These are phyloP conservation scores for Colletotrichum salicis DNA, from an alignment of 2,329 filamentous ascomycete genomes.

Conservation along the genomic window DNA sequence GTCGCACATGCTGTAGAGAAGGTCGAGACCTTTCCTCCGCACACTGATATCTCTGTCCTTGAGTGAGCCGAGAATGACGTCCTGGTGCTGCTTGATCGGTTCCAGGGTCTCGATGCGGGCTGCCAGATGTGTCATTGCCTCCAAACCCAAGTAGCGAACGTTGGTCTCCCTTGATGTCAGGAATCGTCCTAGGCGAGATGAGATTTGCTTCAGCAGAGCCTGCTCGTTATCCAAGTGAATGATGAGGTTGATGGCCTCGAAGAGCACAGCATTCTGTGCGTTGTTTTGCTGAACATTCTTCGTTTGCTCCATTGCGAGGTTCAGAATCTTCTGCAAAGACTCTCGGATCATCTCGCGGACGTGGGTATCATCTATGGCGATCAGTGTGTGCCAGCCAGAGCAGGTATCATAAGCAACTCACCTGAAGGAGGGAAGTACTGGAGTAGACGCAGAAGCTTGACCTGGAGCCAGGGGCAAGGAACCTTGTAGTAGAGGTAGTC, in stretches of 20 bases:
- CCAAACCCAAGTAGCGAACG: conserved; percentile 92
- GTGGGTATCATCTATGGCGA: conserved; percentile 81
- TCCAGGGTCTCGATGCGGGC: conserved; percentile 93
- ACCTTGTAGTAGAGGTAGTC: conserved; percentile 99
- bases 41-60: conserved; percentile 98
- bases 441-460: conserved; percentile 89
- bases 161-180: conserved; percentile 98
- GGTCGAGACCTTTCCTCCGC: conserved; percentile 90
- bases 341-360: conserved; percentile 92
- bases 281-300: conserved; percentile 99
- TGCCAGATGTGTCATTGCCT: conserved; percentile 98
- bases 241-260: conserved; percentile 98
- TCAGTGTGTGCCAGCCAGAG: conserved; percentile 7
- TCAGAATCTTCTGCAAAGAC: conserved; percentile 89
- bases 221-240: conserved; percentile 97
- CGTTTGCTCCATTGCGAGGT: conserved; percentile 89
- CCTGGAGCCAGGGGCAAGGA: conserved; percentile 98
- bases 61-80: conserved; percentile 92
- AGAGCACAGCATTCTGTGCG: conserved; percentile 95
- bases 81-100: conserved; percentile 97
- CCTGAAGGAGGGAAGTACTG: conserved; percentile 97
- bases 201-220: conserved; percentile 95
- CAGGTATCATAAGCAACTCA: conserved; percentile 52
- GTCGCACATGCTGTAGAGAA: conserved; percentile 99
- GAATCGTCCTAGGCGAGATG: conserved; percentile 88